Evolutionary conservation across 805 yeast genomes (phyloP), one percentile per base, ranked within the genome.

Genomic region (Torulaspora gathmanii): DNA sequence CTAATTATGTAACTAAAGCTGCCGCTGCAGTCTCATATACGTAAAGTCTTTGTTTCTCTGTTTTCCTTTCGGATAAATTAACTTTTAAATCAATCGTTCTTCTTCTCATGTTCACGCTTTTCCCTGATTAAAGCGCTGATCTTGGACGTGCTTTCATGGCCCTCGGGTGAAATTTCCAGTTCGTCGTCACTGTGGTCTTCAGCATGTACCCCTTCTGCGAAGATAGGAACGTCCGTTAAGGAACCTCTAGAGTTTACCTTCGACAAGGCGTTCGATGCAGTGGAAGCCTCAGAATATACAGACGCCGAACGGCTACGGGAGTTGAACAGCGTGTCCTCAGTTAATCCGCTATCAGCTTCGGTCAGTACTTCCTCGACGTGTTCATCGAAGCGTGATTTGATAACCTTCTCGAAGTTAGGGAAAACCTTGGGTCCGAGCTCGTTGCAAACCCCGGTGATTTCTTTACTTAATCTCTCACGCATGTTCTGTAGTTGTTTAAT

Each of bases 401-500:
- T 39, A 5, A 58, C 1, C 40, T 61, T 63, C 13, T 83, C 82
- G 65, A 90, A 86, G 64, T 91, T 95, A 6, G 96, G 95, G 72
- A 82, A 91, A 35, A 91, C 72, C 54, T 78, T 75, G 4, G 96
- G 95, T 0, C 98, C 99, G 47, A 83, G 75, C 36, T 78, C 79
- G 61, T 91, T 88, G 41, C 93, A 87, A 19, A 83, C 69, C 38
- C 79, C 83, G 0, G 96, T 88, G 40, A 93, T 82, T 46, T 86
- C 86, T 42, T 70, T 67, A 28, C 86, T 78, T 44, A 91, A 71
- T 50, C 74, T 73, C 42, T 70, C 70, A 50, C 97, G 74, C 45
- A 75, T 71, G 15, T 67, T 63, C 54, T 86, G 80, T 52, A 93
- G 68, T 46, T 81, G 63, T 31, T 64, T 63, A 11, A 80, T 61